phyloP scores from a whole-genome alignment of 768 basidiomycete genomes.

The Tephrocybe rancida region DNA sequence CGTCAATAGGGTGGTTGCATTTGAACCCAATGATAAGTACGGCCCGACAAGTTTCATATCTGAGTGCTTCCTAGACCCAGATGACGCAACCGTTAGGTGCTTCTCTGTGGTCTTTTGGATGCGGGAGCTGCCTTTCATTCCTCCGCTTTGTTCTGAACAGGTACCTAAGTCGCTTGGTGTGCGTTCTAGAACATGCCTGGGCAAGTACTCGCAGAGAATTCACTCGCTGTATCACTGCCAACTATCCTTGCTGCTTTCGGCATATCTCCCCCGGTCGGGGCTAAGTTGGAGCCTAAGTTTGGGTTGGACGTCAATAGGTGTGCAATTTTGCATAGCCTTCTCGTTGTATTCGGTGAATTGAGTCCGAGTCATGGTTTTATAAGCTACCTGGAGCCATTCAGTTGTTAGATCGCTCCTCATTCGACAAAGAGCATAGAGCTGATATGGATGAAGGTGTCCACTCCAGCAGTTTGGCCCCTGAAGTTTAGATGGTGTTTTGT shows the following conservation, averaged over 20 bases:
- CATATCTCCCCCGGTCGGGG: background rate
- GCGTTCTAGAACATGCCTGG: conserved; percentile 11
- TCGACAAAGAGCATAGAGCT: background rate
- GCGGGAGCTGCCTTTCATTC: conserved; percentile 1
- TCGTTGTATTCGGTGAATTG: background rate
- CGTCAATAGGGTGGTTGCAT: conserved; percentile 3
- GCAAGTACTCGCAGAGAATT: conserved; percentile 2
- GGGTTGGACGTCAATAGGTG: conserved; percentile 6
- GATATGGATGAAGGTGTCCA: too few relatives aligned
- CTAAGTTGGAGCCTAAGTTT: background rate
- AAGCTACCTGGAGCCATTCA: conserved; percentile 11
- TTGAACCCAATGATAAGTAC: background rate
- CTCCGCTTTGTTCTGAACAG: background rate
- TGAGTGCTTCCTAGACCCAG: conserved; percentile 5
- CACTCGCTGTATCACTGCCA: conserved; percentile 3
- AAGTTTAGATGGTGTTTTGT: too few relatives aligned
- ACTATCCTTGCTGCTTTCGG: conserved; percentile 8
- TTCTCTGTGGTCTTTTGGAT: conserved; percentile 4
- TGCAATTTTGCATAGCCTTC: background rate
- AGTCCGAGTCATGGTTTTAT: background rate
- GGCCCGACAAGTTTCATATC: conserved; percentile 10
- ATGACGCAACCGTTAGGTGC: background rate
- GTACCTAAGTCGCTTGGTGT: background rate
- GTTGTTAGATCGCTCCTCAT: conserved; percentile 6
- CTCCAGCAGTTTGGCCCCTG: too few relatives aligned